Percentiles rank a stretch among this genome's conserved stretches.
These are phyloP conservation scores for Suillus lakei DNA, from an alignment of 768 basidiomycete species.

Conservation along the genomic window DNA sequence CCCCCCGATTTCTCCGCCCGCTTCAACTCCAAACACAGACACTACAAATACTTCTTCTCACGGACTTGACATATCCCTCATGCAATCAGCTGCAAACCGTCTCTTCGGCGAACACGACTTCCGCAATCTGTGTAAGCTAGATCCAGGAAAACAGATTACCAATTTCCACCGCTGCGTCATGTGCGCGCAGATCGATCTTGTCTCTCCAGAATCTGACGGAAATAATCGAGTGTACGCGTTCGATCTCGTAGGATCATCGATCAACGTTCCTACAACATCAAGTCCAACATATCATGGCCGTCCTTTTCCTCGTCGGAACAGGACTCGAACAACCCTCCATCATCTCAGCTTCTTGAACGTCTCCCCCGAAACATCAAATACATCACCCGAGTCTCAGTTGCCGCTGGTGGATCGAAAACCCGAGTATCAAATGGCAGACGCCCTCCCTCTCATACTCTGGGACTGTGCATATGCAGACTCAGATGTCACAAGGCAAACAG, in stretches of 20 bases:
- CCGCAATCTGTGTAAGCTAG: conserved; percentile 92
- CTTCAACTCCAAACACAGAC: conserved; percentile 82
- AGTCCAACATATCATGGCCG: conserved; percentile 91
- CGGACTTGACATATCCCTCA: conserved; percentile 69
- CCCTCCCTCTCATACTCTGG: conserved; percentile 90
- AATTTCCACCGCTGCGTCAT: conserved; percentile 73
- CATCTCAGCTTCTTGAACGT: conserved; percentile 77
- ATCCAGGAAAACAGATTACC: conserved; percentile 89
- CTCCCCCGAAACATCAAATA: conserved; percentile 31
- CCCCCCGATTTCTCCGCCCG: conserved; percentile 80
- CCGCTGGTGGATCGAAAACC: conserved; percentile 75
- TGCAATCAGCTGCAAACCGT: conserved; percentile 73
- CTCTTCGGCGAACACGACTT: conserved; percentile 94
- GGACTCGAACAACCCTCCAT: conserved; percentile 77
- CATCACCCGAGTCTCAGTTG: conserved; percentile 28
- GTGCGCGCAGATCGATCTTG: conserved; percentile 62
- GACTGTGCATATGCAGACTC: conserved; percentile 75
- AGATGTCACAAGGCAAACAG: conserved; percentile 76
- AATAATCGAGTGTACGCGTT: conserved; percentile 61
- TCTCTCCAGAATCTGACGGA: conserved; percentile 35
- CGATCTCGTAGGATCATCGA: conserved; percentile 86
- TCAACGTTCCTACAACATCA: conserved; percentile 94
- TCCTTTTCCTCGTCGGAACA: conserved; percentile 86
- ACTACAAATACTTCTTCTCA: conserved; percentile 98
- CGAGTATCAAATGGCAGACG: conserved; percentile 93